Percentiles rank a stretch among this genome's conserved stretches.
phyloP scores from a whole-genome alignment of 163 green algal species.

The Dunaliella salina region DNA sequence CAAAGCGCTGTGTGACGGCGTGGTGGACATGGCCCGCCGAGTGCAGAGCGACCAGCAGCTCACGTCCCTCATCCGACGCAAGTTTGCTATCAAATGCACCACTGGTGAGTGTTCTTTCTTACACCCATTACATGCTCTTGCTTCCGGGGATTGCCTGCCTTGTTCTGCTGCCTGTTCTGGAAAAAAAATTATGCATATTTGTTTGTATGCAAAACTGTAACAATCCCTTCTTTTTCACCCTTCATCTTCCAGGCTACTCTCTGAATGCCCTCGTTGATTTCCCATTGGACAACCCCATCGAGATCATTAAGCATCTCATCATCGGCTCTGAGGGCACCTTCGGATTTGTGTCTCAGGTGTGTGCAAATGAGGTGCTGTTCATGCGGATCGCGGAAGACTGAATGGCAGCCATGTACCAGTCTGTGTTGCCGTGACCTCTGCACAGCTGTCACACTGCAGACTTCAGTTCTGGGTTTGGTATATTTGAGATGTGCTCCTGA shows the following conservation, averaged over 20 bases:
- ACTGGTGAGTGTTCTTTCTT: constrained; percentile 57
- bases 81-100: constrained; percentile 99
- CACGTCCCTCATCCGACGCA: constrained; percentile 82
- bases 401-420: too few relatives aligned
- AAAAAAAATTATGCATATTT: too few relatives aligned
- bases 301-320: constrained; percentile 93
- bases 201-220: too few relatives aligned
- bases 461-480: too few relatives aligned
- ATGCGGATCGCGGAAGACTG: too few relatives aligned
- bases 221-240: too few relatives aligned
- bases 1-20: constrained; percentile 62
- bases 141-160: neutral
- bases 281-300: constrained; percentile 80
- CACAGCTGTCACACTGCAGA: too few relatives aligned
- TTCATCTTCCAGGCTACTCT: constrained; percentile 67
- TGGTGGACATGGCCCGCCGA: constrained; percentile 63
- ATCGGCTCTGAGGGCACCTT: constrained; percentile 93
- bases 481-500: too few relatives aligned
- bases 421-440: too few relatives aligned
- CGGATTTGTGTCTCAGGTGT: constrained; percentile 75
- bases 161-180: neutral
- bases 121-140: neutral
- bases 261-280: constrained; percentile 96
- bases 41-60: constrained; percentile 70
- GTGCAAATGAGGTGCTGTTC: neutral